These are phyloP conservation scores for Heliamphora exappendiculata DNA, from an alignment of 148 eudicot species.

Conservation along the genomic window DNA sequence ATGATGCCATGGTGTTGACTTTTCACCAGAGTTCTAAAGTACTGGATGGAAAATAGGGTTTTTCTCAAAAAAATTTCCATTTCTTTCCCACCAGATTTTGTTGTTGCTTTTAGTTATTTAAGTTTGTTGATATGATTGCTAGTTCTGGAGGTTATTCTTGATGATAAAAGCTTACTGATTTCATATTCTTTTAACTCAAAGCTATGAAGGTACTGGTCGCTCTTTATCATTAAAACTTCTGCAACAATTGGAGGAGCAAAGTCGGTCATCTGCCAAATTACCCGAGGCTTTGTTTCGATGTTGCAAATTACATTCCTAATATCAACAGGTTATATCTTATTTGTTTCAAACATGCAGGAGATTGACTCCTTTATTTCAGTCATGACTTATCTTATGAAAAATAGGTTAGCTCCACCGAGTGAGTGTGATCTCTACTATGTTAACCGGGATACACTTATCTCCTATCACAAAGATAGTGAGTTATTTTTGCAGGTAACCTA, in stretches of 20 bases:
- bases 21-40: neutral
- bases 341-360: neutral
- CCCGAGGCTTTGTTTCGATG: conserved; percentile 80
- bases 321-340: conserved; percentile 55
- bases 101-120: neutral
- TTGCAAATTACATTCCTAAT: conserved; percentile 64
- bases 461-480: conserved; percentile 91
- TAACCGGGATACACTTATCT: conserved; percentile 93
- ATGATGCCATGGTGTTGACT: conserved; percentile 10
- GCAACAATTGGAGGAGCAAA: conserved; percentile 84
- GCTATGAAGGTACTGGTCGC: conserved; percentile 98
- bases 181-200: conserved; percentile 20
- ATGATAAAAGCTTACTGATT: neutral
- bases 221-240: conserved; percentile 86
- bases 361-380: conserved; percentile 9
- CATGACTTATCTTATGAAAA: conserved; percentile 10
- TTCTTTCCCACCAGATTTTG: neutral
- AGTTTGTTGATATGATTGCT: neutral
- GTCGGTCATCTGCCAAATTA: conserved; percentile 45
- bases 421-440: conserved; percentile 94
- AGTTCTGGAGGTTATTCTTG: conserved; percentile 3
- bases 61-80: neutral
- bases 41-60: neutral
- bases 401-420: conserved; percentile 65
- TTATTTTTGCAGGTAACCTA: conserved; percentile 74